phyloP scores from a whole-genome alignment of 257 asterid species.

The Rhazya stricta region DNA sequence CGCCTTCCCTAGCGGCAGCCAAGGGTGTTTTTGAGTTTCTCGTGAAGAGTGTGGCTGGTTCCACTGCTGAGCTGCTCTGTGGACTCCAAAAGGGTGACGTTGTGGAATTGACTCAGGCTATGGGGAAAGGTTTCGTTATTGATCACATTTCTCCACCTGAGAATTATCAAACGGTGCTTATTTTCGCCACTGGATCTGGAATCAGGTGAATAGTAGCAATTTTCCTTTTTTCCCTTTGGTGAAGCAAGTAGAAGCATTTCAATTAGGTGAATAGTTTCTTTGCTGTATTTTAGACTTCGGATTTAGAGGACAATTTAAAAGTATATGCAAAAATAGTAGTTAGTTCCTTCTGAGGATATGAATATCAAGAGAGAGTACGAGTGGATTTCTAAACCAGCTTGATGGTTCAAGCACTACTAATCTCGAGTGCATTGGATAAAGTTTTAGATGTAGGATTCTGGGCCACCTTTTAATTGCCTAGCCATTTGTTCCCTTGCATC shows the following conservation, averaged over 20 bases:
- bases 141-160: conserved; percentile 68
- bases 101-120: conserved; percentile 62
- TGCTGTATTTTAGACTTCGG: background rate
- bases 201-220: conserved; percentile 46
- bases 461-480: background rate
- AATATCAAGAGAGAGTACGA: background rate
- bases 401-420: background rate
- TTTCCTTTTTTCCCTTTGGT: background rate
- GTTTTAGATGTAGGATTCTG: background rate
- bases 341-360: background rate
- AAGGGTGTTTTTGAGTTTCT: conserved; percentile 70
- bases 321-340: background rate
- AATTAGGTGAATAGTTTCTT: background rate
- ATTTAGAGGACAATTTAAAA: background rate
- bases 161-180: conserved; percentile 57
- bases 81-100: conserved; percentile 62
- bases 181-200: conserved; percentile 95
- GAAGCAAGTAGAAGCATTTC: background rate
- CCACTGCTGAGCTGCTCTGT: conserved; percentile 82
- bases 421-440: background rate
- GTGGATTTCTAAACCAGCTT: background rate
- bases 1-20: conserved; percentile 61
- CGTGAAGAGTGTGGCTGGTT: conserved; percentile 65
- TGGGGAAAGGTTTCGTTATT: conserved; percentile 76
- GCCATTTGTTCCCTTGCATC: background rate